phyloP scores from a whole-genome alignment of 2,329 filamentous ascomycete species.

The Stachybotrys chlorohalonatus region DNA sequence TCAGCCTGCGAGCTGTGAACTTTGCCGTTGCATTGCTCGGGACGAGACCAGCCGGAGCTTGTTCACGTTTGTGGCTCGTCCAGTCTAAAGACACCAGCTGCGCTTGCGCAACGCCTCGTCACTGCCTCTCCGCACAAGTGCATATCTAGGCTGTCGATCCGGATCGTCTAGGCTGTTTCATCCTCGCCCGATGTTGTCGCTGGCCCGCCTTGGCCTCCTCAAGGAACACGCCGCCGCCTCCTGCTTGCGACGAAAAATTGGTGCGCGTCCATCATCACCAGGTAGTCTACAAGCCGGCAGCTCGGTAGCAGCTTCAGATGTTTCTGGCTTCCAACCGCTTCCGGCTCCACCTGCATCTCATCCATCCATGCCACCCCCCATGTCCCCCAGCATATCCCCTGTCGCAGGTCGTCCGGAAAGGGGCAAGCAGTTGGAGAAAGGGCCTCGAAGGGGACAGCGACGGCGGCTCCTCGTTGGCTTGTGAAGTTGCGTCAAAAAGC shows the following conservation, averaged over 20 bases:
- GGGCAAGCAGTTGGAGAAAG: not conserved
- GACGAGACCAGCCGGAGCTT: no score
- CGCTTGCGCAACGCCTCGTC: not conserved
- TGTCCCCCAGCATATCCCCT: not conserved
- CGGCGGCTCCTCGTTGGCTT: no score
- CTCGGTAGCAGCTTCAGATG: not conserved
- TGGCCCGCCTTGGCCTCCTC: not conserved
- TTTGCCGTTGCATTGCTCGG: no score
- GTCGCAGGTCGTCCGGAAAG: not conserved
- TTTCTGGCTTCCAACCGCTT: not conserved
- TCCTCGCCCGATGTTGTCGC: not conserved
- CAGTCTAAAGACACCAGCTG: not conserved
- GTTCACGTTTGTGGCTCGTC: not conserved
- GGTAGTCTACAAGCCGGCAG: not conserved
- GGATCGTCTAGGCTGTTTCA: not conserved
- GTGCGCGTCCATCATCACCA: not conserved
- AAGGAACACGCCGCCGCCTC: not conserved
- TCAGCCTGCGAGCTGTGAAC: no score
- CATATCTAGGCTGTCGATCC: not conserved
- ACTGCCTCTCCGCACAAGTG: not conserved
- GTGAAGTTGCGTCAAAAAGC: no score
- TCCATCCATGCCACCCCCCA: no score
- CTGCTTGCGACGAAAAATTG: not conserved
- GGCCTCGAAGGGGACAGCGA: not conserved
- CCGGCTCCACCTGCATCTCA: not conserved